Evolutionary conservation across 805 yeast genomes (phyloP).

Genomic region (Naumovozyma baii): DNA sequence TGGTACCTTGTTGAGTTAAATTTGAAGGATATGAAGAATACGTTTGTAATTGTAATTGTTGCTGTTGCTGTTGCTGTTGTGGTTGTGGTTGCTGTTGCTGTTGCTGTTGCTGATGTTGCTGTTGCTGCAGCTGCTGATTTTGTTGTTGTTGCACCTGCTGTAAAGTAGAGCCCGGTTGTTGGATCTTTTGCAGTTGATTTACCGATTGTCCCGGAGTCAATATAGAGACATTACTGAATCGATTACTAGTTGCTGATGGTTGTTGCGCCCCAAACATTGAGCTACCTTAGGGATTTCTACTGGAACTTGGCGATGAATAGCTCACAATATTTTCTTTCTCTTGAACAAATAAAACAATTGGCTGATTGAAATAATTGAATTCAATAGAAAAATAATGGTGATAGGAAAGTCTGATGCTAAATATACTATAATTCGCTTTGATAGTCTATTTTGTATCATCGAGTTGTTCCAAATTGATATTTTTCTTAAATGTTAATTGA

Average conservation of each 20-base stretch:
- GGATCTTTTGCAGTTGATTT: background rate
- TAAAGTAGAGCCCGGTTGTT: conserved; percentile 1
- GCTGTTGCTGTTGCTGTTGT: conserved; percentile 1
- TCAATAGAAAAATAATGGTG: too few relatives aligned
- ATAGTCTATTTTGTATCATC: too few relatives aligned
- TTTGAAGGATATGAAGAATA: conserved; percentile 1
- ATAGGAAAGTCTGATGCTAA: too few relatives aligned
- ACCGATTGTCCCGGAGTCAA: background rate
- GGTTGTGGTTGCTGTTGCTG: conserved; percentile 1
- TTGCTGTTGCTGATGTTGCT: conserved; percentile 14
- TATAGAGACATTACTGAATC: background rate
- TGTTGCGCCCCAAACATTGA: background rate
- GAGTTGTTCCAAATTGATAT: too few relatives aligned
- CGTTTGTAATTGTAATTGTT: conserved; percentile 1
- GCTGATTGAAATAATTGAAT: too few relatives aligned
- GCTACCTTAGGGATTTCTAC: background rate
- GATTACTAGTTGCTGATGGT: background rate
- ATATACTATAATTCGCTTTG: too few relatives aligned
- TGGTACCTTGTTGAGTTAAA: conserved; percentile 2
- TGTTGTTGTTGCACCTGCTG: background rate
- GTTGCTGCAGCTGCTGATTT: conserved; percentile 14
- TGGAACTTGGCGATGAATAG: too few relatives aligned
- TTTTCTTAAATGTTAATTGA: too few relatives aligned
- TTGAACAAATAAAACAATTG: too few relatives aligned
- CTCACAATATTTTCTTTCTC: too few relatives aligned